Conservation (phyloP, 192 early-diverging fungal species). For the Cladochytrium replicatum region DNA sequence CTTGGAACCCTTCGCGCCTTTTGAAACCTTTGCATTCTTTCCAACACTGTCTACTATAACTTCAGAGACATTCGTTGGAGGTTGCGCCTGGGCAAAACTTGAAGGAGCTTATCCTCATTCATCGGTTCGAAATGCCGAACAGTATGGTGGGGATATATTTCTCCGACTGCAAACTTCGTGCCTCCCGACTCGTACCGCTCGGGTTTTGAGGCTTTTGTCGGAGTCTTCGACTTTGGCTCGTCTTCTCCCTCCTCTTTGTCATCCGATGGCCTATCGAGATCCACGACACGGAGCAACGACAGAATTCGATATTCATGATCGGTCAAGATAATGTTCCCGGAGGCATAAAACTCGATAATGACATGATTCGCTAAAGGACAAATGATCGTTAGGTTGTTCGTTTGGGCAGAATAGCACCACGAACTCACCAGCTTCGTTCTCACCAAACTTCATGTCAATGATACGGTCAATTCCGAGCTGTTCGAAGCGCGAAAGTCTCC, state of each 20-base stretch:
- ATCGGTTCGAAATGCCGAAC: conserved; percentile 49
- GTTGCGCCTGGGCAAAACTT: neutral
- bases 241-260: conserved; percentile 1
- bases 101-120: conserved; percentile 34
- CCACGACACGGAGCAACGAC: conserved; percentile 76
- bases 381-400: neutral
- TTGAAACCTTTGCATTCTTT: neutral
- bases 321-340: conserved; percentile 94
- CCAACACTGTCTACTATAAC: neutral
- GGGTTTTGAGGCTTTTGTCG: neutral
- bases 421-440: conserved; percentile 26
- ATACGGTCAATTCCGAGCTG: conserved; percentile 89
- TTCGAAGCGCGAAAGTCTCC: conserved; percentile 61
- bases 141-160: conserved; percentile 59
- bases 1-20: neutral
- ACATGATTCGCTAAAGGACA: conserved; percentile 41
- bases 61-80: neutral
- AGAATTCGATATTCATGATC: conserved; percentile 79
- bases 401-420: conserved; percentile 52
- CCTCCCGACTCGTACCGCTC: conserved; percentile 18
- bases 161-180: conserved; percentile 66
- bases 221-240: neutral
- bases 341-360: conserved; percentile 43
- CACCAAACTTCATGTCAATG: conserved; percentile 88
- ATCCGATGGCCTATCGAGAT: conserved; percentile 67